Conservation (phyloP, 2,329 filamentous ascomycete species). For the Trematosphaeria pertusa region DNA sequence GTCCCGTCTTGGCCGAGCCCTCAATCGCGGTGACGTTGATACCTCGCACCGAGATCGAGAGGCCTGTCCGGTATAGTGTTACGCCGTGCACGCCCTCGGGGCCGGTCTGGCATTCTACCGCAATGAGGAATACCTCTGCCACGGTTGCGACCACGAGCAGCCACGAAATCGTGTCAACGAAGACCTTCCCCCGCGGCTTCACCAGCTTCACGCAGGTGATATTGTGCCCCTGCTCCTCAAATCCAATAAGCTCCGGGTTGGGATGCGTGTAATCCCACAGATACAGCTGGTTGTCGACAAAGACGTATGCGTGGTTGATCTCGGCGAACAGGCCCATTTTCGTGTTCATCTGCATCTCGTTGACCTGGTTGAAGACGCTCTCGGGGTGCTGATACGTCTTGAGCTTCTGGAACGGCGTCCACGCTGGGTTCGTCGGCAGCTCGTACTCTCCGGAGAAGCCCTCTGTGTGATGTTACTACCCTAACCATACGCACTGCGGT, state of each 20-base stretch:
- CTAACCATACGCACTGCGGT: neutral
- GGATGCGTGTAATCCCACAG: constrained; percentile 96
- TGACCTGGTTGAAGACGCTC: constrained; percentile 90
- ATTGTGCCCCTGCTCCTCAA: constrained; percentile 84
- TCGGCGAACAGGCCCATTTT: constrained; percentile 95
- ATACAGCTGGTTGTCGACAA: constrained; percentile 94
- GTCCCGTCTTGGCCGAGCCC: constrained; percentile 77
- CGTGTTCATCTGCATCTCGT: constrained; percentile 85
- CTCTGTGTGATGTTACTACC: constrained; percentile 61
- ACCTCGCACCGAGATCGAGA: constrained; percentile 79
- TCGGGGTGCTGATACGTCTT: constrained; percentile 91
- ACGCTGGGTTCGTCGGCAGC: constrained; percentile 70
- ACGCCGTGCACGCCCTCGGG: constrained; percentile 74
- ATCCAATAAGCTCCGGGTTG: constrained; percentile 90
- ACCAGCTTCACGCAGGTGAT: constrained; percentile 93
- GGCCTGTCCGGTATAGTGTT: constrained; percentile 85
- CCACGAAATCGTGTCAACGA: constrained; percentile 83
- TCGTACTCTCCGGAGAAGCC: constrained; percentile 94
- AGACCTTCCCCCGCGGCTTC: constrained; percentile 84
- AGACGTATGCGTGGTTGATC: constrained; percentile 93
- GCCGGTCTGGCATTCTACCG: constrained; percentile 72
- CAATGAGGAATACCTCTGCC: constrained; percentile 84
- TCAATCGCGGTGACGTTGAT: constrained; percentile 79
- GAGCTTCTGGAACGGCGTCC: constrained; percentile 88
- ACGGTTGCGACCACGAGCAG: constrained; percentile 89